Evolutionary conservation across 331 rosid species (phyloP), one percentile per base, ranked within the genome.

Genomic region (Acacia concinna): DNA sequence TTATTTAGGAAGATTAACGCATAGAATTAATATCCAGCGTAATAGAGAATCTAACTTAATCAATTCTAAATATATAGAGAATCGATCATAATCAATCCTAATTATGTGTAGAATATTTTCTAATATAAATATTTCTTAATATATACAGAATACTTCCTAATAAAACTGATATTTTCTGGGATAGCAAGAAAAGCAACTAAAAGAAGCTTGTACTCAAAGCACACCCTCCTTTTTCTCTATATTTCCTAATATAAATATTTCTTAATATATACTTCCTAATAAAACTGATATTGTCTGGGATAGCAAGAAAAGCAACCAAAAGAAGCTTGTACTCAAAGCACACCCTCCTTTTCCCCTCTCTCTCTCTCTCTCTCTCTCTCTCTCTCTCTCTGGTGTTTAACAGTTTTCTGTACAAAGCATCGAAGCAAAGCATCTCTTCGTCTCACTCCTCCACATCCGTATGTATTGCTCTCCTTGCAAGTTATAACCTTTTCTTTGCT

Each of bases 371-470:
- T 71, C 66, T 37, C 1, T 46, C 59, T 51, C 31, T 79, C 43
- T 51, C 67, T 68, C 85, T 70, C 78, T 67, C 37, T 51, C 49
- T 81, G 68, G 71, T 74, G 54, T 52, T 71, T 43, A 38, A 30
- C 62, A 67, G 68, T 81, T 89, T 79, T 73, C 84, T 78, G 71
- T 74, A 74, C 84, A 86, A 86, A 83, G 82, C 85, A 87, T 83
- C 85, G 77, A 92, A 91, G 93, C 85, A 91, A 91, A 83, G 94
- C 93, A 88, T 93, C 92, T 89, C 81, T 62, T 69, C 80, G 73
- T 77, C 80, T 80, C 77, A 31, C 88, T 81, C 89, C 66, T 40
- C 76, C 85, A 77, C 84, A 57, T 68, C 68, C 85, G 41, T 65
- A 57, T 90, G 41, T 65, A 57, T 90, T 91, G 89, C 85, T 87